Base-by-base conservation (phyloP, 2,329 filamentous ascomycete genomes). In the Diaporthe helianthi region DNA sequence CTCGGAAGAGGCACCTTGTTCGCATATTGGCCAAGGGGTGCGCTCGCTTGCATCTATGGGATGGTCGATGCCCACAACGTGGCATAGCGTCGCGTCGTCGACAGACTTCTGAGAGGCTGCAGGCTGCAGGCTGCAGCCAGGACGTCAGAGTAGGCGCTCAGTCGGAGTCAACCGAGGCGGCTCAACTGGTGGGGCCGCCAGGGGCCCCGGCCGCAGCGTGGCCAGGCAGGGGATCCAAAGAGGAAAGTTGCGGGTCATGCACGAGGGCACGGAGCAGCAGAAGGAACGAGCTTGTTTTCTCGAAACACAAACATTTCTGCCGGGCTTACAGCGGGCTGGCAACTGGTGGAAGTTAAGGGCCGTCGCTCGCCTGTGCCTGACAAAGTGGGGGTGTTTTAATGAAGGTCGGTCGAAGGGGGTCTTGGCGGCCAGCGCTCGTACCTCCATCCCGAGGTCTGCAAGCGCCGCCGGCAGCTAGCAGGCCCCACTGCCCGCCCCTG, bases 131-230 rank as follows among this genome's bases (percentile, higher is more conserved):
- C 13, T 47, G 53, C 44, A 58, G 51, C 13, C 49, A 33, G 41
- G 44, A 47, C 53, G 64, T 67, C 65, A 58, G 65, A 67, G 52
- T 38, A 67, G 52, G 52, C 65, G 65, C 65, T 44, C 31, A 54
- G 41, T 26, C 52, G 52, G 36, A 67, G 65, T 47, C 52, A 67
- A 22, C 52, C 52, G 65, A 67, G 29, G 52, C 52, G 65, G 52
- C 52, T 65, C 63, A 65, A 65, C 38, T 61, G 9, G 36, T 31
- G 47, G 33, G 49, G 6, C 24, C 6, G 13, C 24, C 24, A n/a
- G 51, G 58, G 15, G 19, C 26, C 46, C 52, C 22, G 41, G 29
- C 58, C 46, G 7, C 41, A n/a, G 41, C 41, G 9, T 17, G 17
- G n/a, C n/a, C 60, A 5, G 52, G 38, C 9, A 12, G n/a, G 53